A percentile compares a stretch with the other conserved stretches of the same genome.
phyloP scores from a whole-genome alignment of 352 stramenopile genomes.

The Globisporangium spiculum region DNA sequence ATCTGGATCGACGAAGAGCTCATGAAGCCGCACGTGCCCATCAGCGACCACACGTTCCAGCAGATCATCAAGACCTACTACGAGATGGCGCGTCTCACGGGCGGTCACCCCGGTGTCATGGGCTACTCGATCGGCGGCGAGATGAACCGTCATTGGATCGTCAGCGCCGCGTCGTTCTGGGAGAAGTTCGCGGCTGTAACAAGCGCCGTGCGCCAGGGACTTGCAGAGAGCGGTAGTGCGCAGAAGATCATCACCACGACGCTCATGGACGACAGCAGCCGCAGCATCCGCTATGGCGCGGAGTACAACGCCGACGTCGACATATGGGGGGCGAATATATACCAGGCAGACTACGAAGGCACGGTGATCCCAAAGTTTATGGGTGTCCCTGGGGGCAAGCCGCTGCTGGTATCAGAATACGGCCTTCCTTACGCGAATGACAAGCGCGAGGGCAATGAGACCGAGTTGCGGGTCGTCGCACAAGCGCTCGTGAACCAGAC shows the following conservation, averaged over 20 bases:
- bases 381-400: constrained; percentile 36
- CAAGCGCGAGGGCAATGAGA: constrained; percentile 31
- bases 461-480: constrained; percentile 43
- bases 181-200: constrained; percentile 56
- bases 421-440: constrained; percentile 58
- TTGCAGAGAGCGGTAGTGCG: constrained; percentile 40
- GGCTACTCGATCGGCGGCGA: constrained; percentile 74
- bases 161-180: constrained; percentile 55
- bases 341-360: constrained; percentile 59
- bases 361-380: constrained; percentile 55
- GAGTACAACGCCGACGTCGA: constrained; percentile 51
- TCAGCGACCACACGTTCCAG: constrained; percentile 38
- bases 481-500: constrained; percentile 44
- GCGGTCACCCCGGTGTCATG: constrained; percentile 50
- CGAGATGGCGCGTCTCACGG: constrained; percentile 55
- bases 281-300: constrained; percentile 45
- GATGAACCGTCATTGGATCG: constrained; percentile 68
- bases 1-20: constrained; percentile 68
- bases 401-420: constrained; percentile 63
- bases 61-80: constrained; percentile 52
- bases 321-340: constrained; percentile 71
- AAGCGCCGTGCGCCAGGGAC: constrained; percentile 41
- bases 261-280: constrained; percentile 61
- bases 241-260: constrained; percentile 81
- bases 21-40: constrained; percentile 34